Base-by-base conservation (phyloP, 305 asterid genomes). In the Caryopteris hybrid region DNA sequence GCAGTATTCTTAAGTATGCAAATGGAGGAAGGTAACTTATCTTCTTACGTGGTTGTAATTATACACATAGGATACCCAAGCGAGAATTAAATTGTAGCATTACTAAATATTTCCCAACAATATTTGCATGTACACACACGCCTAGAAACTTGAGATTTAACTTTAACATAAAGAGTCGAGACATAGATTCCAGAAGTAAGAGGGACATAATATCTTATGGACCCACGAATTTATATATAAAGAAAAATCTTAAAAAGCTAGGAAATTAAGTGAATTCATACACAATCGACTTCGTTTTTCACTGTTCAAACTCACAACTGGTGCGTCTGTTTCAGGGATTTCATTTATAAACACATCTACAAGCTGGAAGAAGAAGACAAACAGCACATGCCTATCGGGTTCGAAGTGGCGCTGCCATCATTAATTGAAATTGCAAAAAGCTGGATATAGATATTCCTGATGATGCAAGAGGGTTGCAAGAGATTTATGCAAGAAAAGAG, bases 351-450 rank as follows among this genome's bases (percentile, higher is more conserved):
- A 74, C 89, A 95, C n/a, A 80, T 95, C 0, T 1, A 13, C 14
- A 88, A 80, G 80, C 77, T 95, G 0, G 89, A 69, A 61, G 93
- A 85, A 5, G 99, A 89, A 41, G 84, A 80, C 45, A 77, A 69
- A 6, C 97, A 85, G 84, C 96, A 91, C 62, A 91, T 91, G 99
- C 96, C 98, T 0, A 86, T 92, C 0, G 99, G 98, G 12, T 95
- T 86, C 46, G 99, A 95, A 58, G 88, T 95, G 68, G 95, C 95
- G 25, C 76, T 95, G 54, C 99, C 99, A 36, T 88, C 98, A 2
- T 84, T 95, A 2, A 83, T 91, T 41, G 91, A 88, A 33, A 80
- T 71, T 41, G 98, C 96, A 0, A 85, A 74, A 73, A 76, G 71
- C 70, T 91, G 0, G 67, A 36, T 54, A 85, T 94, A 11, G 85